Evolutionary conservation across 441 rosid species (phyloP), one percentile per base, ranked within the genome.

Genomic region (Daphne laureola): DNA sequence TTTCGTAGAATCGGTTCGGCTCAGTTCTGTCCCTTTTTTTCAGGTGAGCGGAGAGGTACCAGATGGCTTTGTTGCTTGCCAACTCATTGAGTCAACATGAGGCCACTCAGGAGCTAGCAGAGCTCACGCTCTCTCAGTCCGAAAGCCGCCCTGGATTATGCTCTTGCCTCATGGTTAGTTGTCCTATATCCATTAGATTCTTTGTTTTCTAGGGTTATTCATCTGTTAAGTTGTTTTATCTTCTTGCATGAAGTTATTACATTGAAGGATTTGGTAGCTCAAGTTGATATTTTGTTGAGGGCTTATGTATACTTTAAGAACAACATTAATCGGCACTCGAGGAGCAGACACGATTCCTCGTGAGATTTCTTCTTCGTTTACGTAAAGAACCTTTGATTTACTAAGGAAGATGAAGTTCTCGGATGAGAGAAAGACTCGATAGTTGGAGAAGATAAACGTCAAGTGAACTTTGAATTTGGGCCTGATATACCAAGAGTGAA

Each of bases 71-170:
- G 2, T 83, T 87, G 71, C 80, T 94, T 8, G 62, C 85, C 16
- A 87, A 94, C 70, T 90, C 99, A 56, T 78, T 94, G 96, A 87
- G 96, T 75, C 81, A 81, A 44, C 92, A 90, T 57, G 90, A 78
- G 77, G 62, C 70, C 67, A 69, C 86, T 36, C 86, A 96, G 17
- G 76, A 80, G 55, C 96, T 96, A 58, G 96, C 99, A 17, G 99
- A 94, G 83, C 70, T 75, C 62, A 90, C 96, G 75, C 83, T 94
- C 9, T 68, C 92, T 50, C 87, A 87, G 77, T 90, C 76, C 53
- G 99, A 94, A 79, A 81, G 81, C 41, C 72, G 94, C 56, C 90
- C 98, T 62, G 96, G 99, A 18, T 94, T 87, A 72, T 94, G 97
- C 72, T 90, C 94, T 14, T 90, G 98, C 68, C 80, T 94, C 18